phyloP scores from a whole-genome alignment of 495 filamentous ascomycete genomes.

The Neurospora intermedia region DNA sequence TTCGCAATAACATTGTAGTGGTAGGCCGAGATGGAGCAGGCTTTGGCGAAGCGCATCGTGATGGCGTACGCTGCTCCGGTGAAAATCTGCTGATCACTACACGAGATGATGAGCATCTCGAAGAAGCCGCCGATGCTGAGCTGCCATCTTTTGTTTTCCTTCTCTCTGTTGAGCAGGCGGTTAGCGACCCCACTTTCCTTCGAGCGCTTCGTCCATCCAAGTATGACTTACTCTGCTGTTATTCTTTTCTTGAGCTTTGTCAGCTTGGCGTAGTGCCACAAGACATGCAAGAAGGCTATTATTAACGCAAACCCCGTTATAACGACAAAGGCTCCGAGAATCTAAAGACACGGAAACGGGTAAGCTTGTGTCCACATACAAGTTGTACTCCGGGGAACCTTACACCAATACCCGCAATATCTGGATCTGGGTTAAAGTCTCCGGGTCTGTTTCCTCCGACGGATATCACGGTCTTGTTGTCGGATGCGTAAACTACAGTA shows the following conservation, averaged over 20 bases:
- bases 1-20: conserved; percentile 32
- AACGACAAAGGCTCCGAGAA: conserved; percentile 21
- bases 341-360: conserved; percentile 4
- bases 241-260: background rate
- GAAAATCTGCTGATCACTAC: conserved; percentile 31
- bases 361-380: background rate
- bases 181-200: background rate
- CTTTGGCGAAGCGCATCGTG: conserved; percentile 23
- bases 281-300: conserved; percentile 9
- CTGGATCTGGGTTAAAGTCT: conserved; percentile 4
- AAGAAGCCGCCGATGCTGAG: conserved; percentile 20
- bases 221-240: conserved; percentile 7
- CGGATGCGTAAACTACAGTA: background rate
- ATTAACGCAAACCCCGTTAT: conserved; percentile 17
- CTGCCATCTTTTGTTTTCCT: background rate
- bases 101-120: conserved; percentile 25
- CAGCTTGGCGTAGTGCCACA: conserved; percentile 10
- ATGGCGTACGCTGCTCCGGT: conserved; percentile 27
- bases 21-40: conserved; percentile 30
- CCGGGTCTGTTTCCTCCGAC: background rate
- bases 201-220: background rate
- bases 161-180: background rate
- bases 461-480: background rate
- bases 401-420: conserved; percentile 11
- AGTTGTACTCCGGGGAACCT: background rate